Evolutionary conservation across 345 rosid genomes (phyloP).

Genomic region (Gossypium thurberi): DNA sequence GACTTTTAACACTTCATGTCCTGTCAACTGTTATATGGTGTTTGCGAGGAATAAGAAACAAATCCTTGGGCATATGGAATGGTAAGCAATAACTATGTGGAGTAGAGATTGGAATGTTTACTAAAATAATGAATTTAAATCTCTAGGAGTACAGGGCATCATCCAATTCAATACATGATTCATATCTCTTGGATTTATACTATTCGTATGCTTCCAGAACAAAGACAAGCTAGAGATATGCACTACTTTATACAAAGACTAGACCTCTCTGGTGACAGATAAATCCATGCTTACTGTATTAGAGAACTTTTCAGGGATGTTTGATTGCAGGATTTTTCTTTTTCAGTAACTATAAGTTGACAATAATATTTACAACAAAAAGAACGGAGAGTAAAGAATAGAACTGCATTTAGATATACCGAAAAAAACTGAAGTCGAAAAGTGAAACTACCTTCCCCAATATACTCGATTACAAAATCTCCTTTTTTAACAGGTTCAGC

Average conservation of each 20-base stretch:
- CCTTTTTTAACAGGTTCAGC: constrained; percentile 67
- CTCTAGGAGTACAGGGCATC: neutral
- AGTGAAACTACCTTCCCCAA: constrained; percentile 74
- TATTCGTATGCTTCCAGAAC: neutral
- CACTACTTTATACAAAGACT: neutral
- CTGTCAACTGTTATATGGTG: neutral
- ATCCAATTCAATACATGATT: neutral
- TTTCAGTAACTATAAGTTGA: neutral
- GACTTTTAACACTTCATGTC: neutral
- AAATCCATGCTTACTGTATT: neutral
- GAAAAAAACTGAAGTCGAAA: neutral
- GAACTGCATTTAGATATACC: neutral
- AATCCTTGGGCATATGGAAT: neutral
- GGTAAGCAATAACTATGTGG: neutral
- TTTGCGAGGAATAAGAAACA: neutral
- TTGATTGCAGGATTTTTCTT: neutral
- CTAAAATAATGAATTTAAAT: neutral
- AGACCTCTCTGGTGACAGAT: neutral
- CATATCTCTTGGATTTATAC: no score
- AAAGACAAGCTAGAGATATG: neutral
- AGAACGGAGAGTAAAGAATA: neutral
- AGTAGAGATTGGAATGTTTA: neutral
- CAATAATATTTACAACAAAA: neutral
- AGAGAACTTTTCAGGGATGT: neutral
- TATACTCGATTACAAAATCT: constrained; percentile 81